Evolutionary conservation across 2,329 filamentous ascomycete species (phyloP), one percentile per base, ranked within the genome.

Genomic region (Phoma sp.): DNA sequence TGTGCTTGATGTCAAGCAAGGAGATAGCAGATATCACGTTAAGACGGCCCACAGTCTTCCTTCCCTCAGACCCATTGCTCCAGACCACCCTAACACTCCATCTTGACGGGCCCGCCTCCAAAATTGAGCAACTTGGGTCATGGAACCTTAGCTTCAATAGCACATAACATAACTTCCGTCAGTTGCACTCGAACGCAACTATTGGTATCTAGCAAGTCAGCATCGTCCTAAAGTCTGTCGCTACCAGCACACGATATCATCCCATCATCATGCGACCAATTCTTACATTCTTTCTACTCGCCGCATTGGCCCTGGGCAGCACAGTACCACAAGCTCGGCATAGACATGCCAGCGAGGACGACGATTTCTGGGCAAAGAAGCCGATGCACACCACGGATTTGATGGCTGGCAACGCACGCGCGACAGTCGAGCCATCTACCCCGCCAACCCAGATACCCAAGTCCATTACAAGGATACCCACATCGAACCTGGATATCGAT

Each of bases 311-410:
- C 7, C 5, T 55, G 4, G 42, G 9, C 37, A 47, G 18, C 24
- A 14, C 46, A 9, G 23, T 11, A n/a, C 46, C 46, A 27, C 4
- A 38, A 10, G 24, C 24, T 22, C 5, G 37, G 4, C 24, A 33
- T 4, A 14, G 25, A 4, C 4, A 5, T 4, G 7, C 24, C n/a
- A 23, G 32, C 6, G 24, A 45, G 5, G n/a, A 38, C 1, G 52
- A 47, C 22, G 41, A 47, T 7, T 55, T 55, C 27, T 55, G 52
- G 52, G 46, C 24, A 22, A 22, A 43, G 25, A 55, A 41, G 14
- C 52, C 52, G 18, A 55, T 55, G 24, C 52, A 55, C 36, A 55
- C 52, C 13, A 50, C 42, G 22, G 41, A 50, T n/a, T 46, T 55
- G 3, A 55, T 55, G 52, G 52, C 52, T 13, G 27, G 45, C 23